Conservation (phyloP, 768 basidiomycete species). For the Amylocystis lapponica region DNA sequence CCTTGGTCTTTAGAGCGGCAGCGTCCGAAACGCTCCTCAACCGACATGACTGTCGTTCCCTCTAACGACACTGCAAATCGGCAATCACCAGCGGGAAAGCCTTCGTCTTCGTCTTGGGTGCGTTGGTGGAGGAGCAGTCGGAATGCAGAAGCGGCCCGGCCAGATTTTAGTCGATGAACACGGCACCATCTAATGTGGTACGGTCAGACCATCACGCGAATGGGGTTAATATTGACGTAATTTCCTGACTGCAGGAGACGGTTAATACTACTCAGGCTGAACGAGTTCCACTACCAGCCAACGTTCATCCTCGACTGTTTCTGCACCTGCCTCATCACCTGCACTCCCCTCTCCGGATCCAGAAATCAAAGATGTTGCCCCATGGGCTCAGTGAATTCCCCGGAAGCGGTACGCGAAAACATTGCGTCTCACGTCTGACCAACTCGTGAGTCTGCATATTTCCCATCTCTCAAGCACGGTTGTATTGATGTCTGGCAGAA, state of each 20-base stretch:
- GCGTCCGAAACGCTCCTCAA: constrained; percentile 4
- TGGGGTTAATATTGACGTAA: too few species aligned
- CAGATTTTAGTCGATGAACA: constrained; percentile 1
- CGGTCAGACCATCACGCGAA: too few species aligned
- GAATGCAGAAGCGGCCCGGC: constrained; percentile 9
- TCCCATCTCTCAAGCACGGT: neutral
- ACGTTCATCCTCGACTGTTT: neutral
- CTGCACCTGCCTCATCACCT: neutral
- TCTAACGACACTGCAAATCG: constrained; percentile 6
- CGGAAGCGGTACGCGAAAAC: constrained; percentile 82
- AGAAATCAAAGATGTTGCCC: too few species aligned
- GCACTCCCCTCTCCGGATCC: neutral
- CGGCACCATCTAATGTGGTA: constrained; percentile 4
- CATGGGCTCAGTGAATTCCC: too few species aligned
- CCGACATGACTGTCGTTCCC: constrained; percentile 1
- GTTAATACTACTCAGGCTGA: too few species aligned
- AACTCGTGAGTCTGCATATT: constrained; percentile 50
- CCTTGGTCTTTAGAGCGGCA: constrained; percentile 6
- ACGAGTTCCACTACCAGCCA: neutral
- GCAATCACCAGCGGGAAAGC: constrained; percentile 14
- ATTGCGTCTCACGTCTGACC: constrained; percentile 87
- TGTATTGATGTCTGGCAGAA: constrained; percentile 44
- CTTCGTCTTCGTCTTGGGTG: constrained; percentile 68
- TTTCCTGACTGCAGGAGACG: too few species aligned
- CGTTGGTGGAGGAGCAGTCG: constrained; percentile 76